A percentile compares a stretch with the other conserved stretches of the same genome.
These are phyloP conservation scores for Fraxinus nigra DNA, from an alignment of 305 asterid genomes.

Conservation along the genomic window DNA sequence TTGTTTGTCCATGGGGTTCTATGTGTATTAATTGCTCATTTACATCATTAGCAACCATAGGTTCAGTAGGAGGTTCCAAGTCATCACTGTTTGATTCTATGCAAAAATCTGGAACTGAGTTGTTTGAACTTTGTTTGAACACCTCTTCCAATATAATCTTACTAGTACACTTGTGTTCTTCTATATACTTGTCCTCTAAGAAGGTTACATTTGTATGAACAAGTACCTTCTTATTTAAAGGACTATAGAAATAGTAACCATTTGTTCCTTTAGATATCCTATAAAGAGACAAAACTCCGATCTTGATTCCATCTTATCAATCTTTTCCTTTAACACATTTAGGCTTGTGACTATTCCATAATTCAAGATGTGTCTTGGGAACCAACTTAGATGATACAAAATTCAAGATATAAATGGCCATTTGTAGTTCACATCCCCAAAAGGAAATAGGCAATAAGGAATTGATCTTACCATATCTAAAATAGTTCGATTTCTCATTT, in stretches of 20 bases:
- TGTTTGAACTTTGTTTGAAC: too few species aligned
- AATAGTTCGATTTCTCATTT: too few species aligned
- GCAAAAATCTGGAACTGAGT: not conserved
- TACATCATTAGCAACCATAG: not conserved
- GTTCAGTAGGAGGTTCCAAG: not conserved
- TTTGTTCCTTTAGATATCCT: too few species aligned
- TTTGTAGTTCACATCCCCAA: not conserved
- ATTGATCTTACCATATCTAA: too few species aligned
- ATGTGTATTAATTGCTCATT: not conserved
- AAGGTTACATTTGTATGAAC: too few species aligned
- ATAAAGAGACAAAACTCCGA: too few species aligned
- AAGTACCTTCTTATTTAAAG: too few species aligned
- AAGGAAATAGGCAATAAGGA: too few species aligned
- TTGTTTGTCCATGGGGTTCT: not conserved
- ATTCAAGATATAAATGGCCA: not conserved
- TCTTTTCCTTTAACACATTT: not conserved
- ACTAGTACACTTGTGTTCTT: too few species aligned
- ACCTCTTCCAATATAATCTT: too few species aligned
- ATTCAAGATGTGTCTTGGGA: not conserved
- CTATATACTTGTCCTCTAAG: too few species aligned
- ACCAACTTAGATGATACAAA: not conserved
- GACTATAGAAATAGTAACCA: too few species aligned
- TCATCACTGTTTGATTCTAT: not conserved
- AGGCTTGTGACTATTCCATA: not conserved
- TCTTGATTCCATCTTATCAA: not conserved